Base-by-base conservation (phyloP, 345 rosid species). In the Lenwebbia sp. region DNA sequence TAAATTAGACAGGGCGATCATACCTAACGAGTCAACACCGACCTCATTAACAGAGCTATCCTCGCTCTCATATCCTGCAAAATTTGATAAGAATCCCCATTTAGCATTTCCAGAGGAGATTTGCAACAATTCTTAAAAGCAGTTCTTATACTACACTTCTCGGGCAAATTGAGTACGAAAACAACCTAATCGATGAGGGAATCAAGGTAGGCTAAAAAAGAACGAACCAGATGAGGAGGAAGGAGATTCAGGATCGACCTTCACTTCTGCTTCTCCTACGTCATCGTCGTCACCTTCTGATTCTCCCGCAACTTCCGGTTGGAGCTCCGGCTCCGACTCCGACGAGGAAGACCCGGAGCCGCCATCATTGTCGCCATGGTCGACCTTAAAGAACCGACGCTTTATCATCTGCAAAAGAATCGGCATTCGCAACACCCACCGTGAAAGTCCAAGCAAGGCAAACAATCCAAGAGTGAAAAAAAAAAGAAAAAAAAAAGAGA, bases 351-450 rank as follows among this genome's bases (percentile, higher is more conserved):
- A 94, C 83, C 93, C 95, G 6, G 98, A 93, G 62, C 87, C 95
- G 13, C 88, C 92, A 82, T 95, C 93, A 84, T 86, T 88, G 82
- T 94, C 98, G 83, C 92, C 98, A 84, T 92, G 97, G 74, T 96
- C 99, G 84, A 88, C 89, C 90, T 88, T 95, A 87, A 92, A 96
- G 88, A 93, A 95, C 83, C 95, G 83, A 88, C 99, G 93, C 95
- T 95, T 96, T 86, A 95, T 94, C 99, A 95, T 96, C 37, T 90
- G 47, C 78, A 19, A 33, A 70, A 70, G 10, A 58, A 58, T 15
- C 19, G 37, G 70, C 58, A 55, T 22, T 26, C 75, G 40, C 83
- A 6, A 62, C 65, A 49, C 83, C 54, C 28, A 50, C 62, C 40
- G 50, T 28, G 78, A 65, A 49, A 49, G 51, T 49, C 51, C 51